These are phyloP conservation scores for Saraca asoca DNA, from an alignment of 331 rosid species.

Conservation along the genomic window DNA sequence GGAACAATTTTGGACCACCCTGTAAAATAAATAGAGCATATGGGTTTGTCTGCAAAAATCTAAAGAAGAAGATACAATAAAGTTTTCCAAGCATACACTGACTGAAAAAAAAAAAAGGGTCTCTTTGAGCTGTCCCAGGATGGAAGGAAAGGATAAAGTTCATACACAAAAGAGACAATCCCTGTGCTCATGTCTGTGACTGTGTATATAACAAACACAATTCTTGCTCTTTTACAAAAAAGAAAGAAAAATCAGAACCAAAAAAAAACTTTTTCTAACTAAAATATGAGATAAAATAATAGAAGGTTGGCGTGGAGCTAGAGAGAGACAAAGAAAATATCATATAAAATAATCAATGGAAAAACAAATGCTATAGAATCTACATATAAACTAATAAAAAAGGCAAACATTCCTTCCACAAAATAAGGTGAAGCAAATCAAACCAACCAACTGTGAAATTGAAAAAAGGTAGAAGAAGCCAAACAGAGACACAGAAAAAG, in stretches of 20 bases:
- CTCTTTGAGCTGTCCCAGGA: constrained; percentile 71
- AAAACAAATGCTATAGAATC: constrained; percentile 41
- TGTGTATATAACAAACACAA: constrained; percentile 20
- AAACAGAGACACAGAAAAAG: not conserved
- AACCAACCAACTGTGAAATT: constrained; percentile 16
- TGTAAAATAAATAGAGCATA: constrained; percentile 47
- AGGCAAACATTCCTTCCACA: constrained; percentile 48
- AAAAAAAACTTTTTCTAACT: not conserved
- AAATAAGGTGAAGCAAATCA: constrained; percentile 43
- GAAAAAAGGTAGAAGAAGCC: constrained; percentile 22
- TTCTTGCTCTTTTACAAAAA: constrained; percentile 32
- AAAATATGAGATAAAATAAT: not conserved
- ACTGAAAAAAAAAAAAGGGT: constrained; percentile 38
- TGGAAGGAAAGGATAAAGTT: constrained; percentile 82
- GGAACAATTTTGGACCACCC: constrained; percentile 55
- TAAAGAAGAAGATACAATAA: constrained; percentile 34
- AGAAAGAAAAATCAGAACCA: constrained; percentile 7
- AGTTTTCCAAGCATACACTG: constrained; percentile 55
- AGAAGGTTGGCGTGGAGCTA: constrained; percentile 21
- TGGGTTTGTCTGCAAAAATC: constrained; percentile 42
- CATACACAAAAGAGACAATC: constrained; percentile 43
- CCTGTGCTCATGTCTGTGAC: constrained; percentile 32
- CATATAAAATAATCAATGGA: constrained; percentile 8
- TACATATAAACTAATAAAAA: constrained; percentile 37
- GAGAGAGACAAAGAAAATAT: constrained; percentile 46